Percentiles rank a stretch among this genome's conserved stretches.
phyloP scores from a whole-genome alignment of 768 basidiomycete genomes.

The Terana coerulea region DNA sequence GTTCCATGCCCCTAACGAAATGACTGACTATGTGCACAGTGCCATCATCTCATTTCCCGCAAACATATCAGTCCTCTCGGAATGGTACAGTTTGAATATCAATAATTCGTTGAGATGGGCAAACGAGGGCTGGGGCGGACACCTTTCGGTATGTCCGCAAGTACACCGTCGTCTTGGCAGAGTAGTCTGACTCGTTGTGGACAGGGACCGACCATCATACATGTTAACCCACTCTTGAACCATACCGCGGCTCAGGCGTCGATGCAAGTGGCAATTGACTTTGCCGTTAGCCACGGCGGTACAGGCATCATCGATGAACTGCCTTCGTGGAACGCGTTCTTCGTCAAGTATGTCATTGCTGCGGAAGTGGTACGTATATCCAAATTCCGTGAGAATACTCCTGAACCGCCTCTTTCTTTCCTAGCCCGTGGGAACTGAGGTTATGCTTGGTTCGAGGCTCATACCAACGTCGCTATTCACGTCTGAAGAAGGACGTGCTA shows the following conservation, averaged over 20 bases:
- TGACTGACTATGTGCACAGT: constrained; percentile 10
- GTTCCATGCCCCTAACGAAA: background rate
- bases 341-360: constrained; percentile 26
- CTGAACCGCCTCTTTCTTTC: background rate
- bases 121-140: constrained; percentile 35
- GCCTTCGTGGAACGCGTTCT: constrained; percentile 30
- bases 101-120: constrained; percentile 30
- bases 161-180: too few species aligned
- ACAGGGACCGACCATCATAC: constrained; percentile 25
- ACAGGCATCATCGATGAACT: constrained; percentile 28
- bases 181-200: constrained; percentile 9
- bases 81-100: constrained; percentile 27
- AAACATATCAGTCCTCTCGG: constrained; percentile 17
- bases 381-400: background rate
- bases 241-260: constrained; percentile 36
- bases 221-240: constrained; percentile 42
- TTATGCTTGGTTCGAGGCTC: constrained; percentile 26
- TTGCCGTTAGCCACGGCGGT: constrained; percentile 26
- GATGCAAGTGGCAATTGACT: constrained; percentile 30
- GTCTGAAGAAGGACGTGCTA: constrained; percentile 19
- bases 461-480: constrained; percentile 24
- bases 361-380: constrained; percentile 22
- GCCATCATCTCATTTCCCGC: constrained; percentile 25
- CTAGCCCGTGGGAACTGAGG: constrained; percentile 23
- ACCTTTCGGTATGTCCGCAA: constrained; percentile 27